Conservation (phyloP, 2,329 filamentous ascomycete species). For the Xylaria sp. region DNA sequence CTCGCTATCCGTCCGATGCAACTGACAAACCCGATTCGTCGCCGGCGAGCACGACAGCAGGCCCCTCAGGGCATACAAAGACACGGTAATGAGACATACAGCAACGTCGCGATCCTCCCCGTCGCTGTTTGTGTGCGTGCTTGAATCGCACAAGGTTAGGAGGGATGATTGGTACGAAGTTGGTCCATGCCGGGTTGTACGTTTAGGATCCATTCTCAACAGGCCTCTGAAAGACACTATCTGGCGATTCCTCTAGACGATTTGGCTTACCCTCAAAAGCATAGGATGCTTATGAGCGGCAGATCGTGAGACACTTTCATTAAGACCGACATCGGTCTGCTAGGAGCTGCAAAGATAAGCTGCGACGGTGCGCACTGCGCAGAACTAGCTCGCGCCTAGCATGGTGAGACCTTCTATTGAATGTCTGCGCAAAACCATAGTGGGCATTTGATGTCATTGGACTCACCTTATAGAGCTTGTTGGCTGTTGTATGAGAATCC, state of each 20-base stretch:
- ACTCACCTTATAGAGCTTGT: neutral
- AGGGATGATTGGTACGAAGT: neutral
- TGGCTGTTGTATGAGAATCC: neutral
- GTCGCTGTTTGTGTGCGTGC: slow-evolving; percentile 1
- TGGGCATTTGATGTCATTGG: neutral
- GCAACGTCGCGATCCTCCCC: slow-evolving; percentile 3
- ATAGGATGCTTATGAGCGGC: neutral
- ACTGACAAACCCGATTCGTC: slow-evolving; percentile 30
- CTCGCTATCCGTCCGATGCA: slow-evolving; percentile 16
- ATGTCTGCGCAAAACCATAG: neutral
- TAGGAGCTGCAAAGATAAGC: neutral
- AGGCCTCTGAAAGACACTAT: neutral
- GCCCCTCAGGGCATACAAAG: slow-evolving; percentile 17
- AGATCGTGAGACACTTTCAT: slow-evolving; percentile 5
- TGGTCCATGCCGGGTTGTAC: neutral
- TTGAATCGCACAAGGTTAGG: slow-evolving; percentile 12
- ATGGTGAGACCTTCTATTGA: neutral
- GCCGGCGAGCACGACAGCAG: slow-evolving; percentile 23
- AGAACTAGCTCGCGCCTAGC: neutral
- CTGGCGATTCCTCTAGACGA: neutral
- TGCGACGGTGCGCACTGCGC: neutral
- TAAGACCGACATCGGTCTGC: neutral
- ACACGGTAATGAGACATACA: slow-evolving; percentile 32
- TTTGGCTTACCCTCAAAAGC: neutral
- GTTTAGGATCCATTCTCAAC: neutral